Evolutionary conservation across 352 stramenopile genomes (phyloP).

Genomic region (Elongisporangium senticosum): DNA sequence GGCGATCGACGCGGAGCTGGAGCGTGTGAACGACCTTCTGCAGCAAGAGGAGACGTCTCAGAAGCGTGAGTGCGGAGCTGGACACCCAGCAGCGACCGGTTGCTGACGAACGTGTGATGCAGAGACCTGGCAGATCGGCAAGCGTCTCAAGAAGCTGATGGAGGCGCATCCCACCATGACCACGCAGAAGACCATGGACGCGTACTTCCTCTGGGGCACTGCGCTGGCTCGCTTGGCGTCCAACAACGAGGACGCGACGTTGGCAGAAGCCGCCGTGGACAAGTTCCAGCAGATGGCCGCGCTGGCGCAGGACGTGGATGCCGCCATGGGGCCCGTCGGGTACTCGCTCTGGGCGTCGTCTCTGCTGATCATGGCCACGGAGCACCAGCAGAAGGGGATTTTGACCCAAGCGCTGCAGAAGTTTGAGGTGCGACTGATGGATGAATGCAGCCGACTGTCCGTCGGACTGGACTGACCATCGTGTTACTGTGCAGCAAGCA

Average conservation of each 20-base stretch:
- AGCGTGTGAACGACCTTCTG: constrained; percentile 49
- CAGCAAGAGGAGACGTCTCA: constrained; percentile 62
- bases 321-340: constrained; percentile 63
- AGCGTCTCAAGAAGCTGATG: constrained; percentile 75
- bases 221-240: constrained; percentile 65
- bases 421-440: constrained; percentile 29
- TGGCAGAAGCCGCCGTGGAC: constrained; percentile 66
- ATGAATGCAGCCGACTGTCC: background rate
- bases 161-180: constrained; percentile 49
- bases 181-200: constrained; percentile 54
- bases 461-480: background rate
- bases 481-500: constrained; percentile 24
- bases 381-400: constrained; percentile 48
- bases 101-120: constrained; percentile 27
- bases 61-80: constrained; percentile 29
- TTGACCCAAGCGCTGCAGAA: constrained; percentile 56
- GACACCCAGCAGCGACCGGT: constrained; percentile 60
- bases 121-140: constrained; percentile 86
- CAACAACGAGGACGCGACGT: constrained; percentile 67
- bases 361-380: constrained; percentile 68
- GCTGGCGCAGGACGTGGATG: constrained; percentile 16
- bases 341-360: constrained; percentile 78
- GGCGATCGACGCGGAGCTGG: constrained; percentile 26
- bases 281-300: constrained; percentile 80
- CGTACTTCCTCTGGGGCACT: constrained; percentile 78